phyloP scores from a whole-genome alignment of 495 filamentous ascomycete species.

The Tuber calosporum region DNA sequence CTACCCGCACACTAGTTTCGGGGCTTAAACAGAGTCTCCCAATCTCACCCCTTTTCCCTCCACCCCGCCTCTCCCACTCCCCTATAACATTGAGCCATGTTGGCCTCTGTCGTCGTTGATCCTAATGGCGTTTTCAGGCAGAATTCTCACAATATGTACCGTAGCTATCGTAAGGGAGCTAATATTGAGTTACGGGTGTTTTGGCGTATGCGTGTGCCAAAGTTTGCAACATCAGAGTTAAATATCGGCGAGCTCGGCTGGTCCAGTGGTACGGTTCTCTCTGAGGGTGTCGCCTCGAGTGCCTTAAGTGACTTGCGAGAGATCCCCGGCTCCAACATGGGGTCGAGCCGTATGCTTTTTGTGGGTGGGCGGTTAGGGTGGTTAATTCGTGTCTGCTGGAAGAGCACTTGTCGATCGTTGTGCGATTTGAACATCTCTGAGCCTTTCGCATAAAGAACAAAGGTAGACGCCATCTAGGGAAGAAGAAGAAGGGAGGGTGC shows the following conservation, averaged over 20 bases:
- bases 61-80: background rate
- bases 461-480: background rate
- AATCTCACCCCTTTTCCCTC: background rate
- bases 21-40: background rate
- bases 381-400: background rate
- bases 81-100: background rate
- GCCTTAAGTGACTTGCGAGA: background rate
- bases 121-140: background rate
- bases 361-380: background rate
- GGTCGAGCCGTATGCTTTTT: conserved; percentile 4
- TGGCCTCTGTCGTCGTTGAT: background rate
- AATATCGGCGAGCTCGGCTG: conserved; percentile 6
- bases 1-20: background rate
- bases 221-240: background rate
- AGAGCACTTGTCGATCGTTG: background rate
- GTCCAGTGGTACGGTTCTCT: conserved; percentile 11
- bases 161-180: background rate
- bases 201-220: background rate
- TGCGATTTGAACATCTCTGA: background rate
- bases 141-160: background rate
- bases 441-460: no score
- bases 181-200: background rate
- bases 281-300: conserved; percentile 10
- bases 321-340: conserved; percentile 6
- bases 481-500: background rate